Percentiles rank a stretch among this genome's conserved stretches.
Conservation (phyloP, 768 basidiomycete species). For the Suillus ampliporus region DNA sequence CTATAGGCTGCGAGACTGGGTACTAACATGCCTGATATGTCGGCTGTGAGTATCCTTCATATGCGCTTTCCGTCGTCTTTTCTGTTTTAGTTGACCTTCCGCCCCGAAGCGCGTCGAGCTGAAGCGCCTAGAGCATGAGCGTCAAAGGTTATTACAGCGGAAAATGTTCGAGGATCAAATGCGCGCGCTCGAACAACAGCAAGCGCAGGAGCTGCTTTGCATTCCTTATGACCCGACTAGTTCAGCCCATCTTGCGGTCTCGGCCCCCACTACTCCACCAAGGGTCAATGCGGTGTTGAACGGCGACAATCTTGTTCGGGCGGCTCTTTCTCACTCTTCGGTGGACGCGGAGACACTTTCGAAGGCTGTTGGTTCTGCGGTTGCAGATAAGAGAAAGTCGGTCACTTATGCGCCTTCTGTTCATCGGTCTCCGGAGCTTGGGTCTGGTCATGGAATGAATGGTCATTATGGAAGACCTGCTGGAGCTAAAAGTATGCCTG, state of each 20-base stretch:
- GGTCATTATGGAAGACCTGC: slow-evolving; percentile 68
- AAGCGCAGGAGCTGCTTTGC: slow-evolving; percentile 82
- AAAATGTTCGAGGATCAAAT: slow-evolving; percentile 96
- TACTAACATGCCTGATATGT: slow-evolving; percentile 86
- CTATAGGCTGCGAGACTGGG: slow-evolving; percentile 79
- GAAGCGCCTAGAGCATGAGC: slow-evolving; percentile 86
- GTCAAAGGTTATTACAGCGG: slow-evolving; percentile 84
- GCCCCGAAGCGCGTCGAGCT: slow-evolving; percentile 77
- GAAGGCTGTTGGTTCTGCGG: slow-evolving; percentile 69
- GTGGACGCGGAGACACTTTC: slow-evolving; percentile 69
- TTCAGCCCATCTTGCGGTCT: slow-evolving; percentile 76
- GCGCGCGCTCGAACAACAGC: slow-evolving; percentile 90
- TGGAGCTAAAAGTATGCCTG: slow-evolving; percentile 92
- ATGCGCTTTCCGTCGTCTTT: slow-evolving; percentile 2
- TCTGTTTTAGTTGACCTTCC: slow-evolving; percentile 15
- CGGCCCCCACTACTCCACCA: slow-evolving; percentile 88
- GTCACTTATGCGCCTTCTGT: slow-evolving; percentile 84
- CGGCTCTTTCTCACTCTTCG: slow-evolving; percentile 52
- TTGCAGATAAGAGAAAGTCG: slow-evolving; percentile 82
- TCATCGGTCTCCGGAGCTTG: slow-evolving; percentile 73
- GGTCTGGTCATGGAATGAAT: slow-evolving; percentile 47
- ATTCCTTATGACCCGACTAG: slow-evolving; percentile 70
- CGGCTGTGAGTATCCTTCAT: slow-evolving; percentile 63
- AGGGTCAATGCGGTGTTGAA: slow-evolving; percentile 75
- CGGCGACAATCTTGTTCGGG: slow-evolving; percentile 54